Evolutionary conservation across 495 filamentous ascomycete genomes (phyloP).

Genomic region (Lentithecium fluviatile): DNA sequence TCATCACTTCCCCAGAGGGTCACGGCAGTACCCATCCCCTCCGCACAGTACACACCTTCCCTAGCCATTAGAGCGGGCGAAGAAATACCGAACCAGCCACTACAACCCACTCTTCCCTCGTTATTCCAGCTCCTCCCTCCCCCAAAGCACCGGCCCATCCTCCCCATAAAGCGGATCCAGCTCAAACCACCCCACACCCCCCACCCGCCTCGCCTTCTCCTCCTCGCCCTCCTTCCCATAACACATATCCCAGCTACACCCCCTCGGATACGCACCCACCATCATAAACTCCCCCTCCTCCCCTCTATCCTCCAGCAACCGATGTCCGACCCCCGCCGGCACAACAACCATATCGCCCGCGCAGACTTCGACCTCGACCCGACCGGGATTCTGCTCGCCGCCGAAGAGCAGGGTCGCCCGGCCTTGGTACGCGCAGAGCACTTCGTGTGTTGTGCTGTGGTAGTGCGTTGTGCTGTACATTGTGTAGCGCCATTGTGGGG

Average conservation of each 20-base stretch:
- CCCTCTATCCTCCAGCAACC: slow-evolving; percentile 54
- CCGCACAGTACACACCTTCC: too few relatives aligned
- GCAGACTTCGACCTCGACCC: slow-evolving; percentile 55
- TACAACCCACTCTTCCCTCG: neutral
- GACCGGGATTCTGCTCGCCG: slow-evolving; percentile 58
- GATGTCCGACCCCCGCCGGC: slow-evolving; percentile 65
- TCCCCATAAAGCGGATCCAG: slow-evolving; percentile 61
- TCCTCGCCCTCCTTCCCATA: slow-evolving; percentile 58
- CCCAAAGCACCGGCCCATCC: slow-evolving; percentile 50
- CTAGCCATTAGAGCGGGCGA: too few relatives aligned
- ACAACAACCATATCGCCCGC: slow-evolving; percentile 65
- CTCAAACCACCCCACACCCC: slow-evolving; percentile 54
- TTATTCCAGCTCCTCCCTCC: neutral
- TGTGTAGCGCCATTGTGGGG: slow-evolving; percentile 64
- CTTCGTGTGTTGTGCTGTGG: slow-evolving; percentile 65
- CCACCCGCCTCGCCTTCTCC: slow-evolving; percentile 50
- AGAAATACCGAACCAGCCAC: too few relatives aligned
- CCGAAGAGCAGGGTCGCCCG: slow-evolving; percentile 65
- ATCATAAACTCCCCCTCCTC: slow-evolving; percentile 56
- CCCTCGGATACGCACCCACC: slow-evolving; percentile 63
- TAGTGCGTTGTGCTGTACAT: slow-evolving; percentile 67
- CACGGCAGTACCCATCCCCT: too few relatives aligned
- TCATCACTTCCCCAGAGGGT: too few relatives aligned
- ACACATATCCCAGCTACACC: slow-evolving; percentile 66
- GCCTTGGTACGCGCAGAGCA: slow-evolving; percentile 60